Evolutionary conservation across 805 yeast species (phyloP).

Genomic region (Cyberlindnera mississippiensis): DNA sequence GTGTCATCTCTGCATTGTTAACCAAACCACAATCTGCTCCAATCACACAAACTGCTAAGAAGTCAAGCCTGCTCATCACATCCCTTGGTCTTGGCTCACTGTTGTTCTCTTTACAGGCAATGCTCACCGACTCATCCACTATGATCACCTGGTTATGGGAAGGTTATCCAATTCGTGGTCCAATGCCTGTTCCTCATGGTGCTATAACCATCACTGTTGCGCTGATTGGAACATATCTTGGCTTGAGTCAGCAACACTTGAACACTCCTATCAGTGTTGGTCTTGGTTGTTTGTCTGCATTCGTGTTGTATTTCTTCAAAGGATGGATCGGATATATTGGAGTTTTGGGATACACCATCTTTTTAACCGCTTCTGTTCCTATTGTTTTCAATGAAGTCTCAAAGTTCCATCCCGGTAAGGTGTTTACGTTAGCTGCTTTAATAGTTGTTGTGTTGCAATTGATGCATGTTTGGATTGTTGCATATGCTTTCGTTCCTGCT

Average conservation of each 20-base stretch:
- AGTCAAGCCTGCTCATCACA: conserved; percentile 44
- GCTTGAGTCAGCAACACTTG: conserved; percentile 27
- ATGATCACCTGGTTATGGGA: conserved; percentile 95
- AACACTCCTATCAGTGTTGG: conserved; percentile 35
- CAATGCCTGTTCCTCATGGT: conserved; percentile 81
- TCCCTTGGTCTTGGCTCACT: conserved; percentile 74
- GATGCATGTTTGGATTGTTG: conserved; percentile 95
- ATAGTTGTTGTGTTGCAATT: conserved; percentile 53
- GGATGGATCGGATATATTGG: conserved; percentile 79
- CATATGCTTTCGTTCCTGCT: conserved; percentile 97
- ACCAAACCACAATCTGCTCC: conserved; percentile 32
- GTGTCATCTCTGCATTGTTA: conserved; percentile 58
- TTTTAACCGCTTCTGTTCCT: conserved; percentile 64
- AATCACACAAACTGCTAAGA: background rate
- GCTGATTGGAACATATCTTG: conserved; percentile 52
- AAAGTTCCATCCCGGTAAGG: conserved; percentile 50
- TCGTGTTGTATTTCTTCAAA: conserved; percentile 42
- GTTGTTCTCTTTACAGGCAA: conserved; percentile 66
- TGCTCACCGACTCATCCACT: conserved; percentile 79
- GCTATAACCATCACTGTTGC: conserved; percentile 57
- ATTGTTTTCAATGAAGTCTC: conserved; percentile 54
- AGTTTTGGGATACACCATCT: conserved; percentile 61
- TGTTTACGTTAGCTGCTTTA: conserved; percentile 47
- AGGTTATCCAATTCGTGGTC: conserved; percentile 83
- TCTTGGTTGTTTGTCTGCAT: conserved; percentile 39